These are phyloP conservation scores for Akanthomyces muscarius DNA, from an alignment of 2,329 filamentous ascomycete genomes.

Conservation along the genomic window DNA sequence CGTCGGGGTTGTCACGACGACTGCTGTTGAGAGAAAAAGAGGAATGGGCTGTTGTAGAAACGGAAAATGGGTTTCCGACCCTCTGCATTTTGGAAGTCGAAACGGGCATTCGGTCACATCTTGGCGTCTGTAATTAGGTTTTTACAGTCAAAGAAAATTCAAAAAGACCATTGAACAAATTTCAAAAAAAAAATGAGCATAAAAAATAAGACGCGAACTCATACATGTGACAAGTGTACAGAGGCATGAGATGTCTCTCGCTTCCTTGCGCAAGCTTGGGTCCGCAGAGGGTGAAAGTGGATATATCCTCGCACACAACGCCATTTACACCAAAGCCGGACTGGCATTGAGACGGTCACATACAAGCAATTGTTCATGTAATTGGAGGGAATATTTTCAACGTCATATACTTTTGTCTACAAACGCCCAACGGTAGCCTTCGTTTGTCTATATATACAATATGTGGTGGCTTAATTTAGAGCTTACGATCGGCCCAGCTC, in stretches of 20 bases:
- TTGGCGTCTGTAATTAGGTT: conserved; percentile 65
- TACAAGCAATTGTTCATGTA: neutral
- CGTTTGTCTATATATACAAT: conserved; percentile 2
- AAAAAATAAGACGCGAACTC: too few species aligned
- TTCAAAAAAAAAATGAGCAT: neutral
- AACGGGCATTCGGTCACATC: conserved; percentile 58
- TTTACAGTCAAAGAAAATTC: conserved; percentile 53
- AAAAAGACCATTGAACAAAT: conserved; percentile 33
- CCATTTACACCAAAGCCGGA: neutral
- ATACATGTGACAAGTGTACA: neutral
- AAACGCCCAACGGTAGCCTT: neutral
- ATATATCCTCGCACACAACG: conserved; percentile 6
- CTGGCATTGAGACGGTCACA: neutral
- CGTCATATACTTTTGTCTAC: neutral
- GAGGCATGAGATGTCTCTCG: neutral
- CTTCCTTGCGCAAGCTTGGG: neutral
- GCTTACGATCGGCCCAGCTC: conserved; percentile 67
- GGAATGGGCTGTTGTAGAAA: conserved; percentile 38
- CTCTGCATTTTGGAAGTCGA: conserved; percentile 61
- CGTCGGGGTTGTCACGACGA: neutral
- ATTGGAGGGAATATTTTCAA: neutral
- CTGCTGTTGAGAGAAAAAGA: conserved; percentile 10
- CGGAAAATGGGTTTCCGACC: conserved; percentile 45
- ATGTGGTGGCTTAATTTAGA: conserved; percentile 29
- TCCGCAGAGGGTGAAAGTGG: conserved; percentile 9